These are phyloP conservation scores for Colletotrichum tamarilloi DNA, from an alignment of 2,329 filamentous ascomycete species.

Conservation along the genomic window DNA sequence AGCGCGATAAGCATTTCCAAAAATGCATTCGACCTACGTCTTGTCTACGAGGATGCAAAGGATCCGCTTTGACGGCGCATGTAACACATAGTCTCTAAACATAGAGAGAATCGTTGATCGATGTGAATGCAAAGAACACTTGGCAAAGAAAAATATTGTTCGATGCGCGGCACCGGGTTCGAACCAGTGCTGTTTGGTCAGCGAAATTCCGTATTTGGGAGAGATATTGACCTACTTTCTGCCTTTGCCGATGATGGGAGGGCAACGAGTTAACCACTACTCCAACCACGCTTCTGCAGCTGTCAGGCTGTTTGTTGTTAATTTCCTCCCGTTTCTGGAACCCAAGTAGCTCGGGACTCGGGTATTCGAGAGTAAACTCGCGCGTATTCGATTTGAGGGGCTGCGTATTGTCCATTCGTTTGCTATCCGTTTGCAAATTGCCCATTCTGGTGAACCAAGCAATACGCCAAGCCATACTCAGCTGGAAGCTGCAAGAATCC, in stretches of 20 bases:
- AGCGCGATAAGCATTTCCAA: background rate
- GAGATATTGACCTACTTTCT: slow-evolving; percentile 25
- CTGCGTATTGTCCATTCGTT: background rate
- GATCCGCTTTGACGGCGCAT: background rate
- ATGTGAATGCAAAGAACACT: background rate
- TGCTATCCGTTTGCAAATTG: too few relatives aligned
- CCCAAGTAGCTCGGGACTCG: background rate
- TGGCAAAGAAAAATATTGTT: background rate
- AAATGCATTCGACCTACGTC: background rate
- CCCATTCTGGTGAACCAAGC: too few relatives aligned
- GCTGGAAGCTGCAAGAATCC: background rate
- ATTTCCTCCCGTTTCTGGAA: background rate
- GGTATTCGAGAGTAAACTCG: background rate
- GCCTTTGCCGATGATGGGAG: slow-evolving; percentile 24
- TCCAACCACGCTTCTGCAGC: slow-evolving; percentile 21
- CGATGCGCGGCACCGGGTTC: slow-evolving; percentile 33
- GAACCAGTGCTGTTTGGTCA: slow-evolving; percentile 23
- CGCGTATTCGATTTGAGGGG: background rate
- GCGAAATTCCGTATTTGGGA: background rate
- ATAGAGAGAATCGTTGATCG: background rate
- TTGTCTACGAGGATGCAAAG: background rate
- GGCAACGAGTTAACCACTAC: slow-evolving; percentile 35
- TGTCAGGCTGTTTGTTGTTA: background rate
- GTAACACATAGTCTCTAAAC: background rate
- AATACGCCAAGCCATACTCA: too few relatives aligned